phyloP scores from a whole-genome alignment of 2,329 filamentous ascomycete species.

The Colletotrichum camelliae region DNA sequence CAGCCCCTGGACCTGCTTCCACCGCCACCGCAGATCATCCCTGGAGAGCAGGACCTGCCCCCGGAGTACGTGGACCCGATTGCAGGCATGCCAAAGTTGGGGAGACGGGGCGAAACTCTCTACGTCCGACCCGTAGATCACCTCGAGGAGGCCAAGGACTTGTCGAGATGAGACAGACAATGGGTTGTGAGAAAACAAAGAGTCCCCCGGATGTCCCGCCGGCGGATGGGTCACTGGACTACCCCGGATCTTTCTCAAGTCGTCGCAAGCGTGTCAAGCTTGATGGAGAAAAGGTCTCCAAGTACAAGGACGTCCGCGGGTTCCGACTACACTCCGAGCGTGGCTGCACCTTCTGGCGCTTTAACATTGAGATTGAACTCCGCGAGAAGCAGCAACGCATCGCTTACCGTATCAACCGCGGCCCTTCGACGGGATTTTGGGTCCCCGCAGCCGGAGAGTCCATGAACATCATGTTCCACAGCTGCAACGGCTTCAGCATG shows the following conservation, averaged over 20 bases:
- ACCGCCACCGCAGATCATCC: slow-evolving; percentile 74
- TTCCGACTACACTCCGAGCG: slow-evolving; percentile 83
- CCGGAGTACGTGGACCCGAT: slow-evolving; percentile 90
- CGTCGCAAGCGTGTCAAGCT: slow-evolving; percentile 57
- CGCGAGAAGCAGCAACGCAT: slow-evolving; percentile 79
- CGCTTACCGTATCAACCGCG: slow-evolving; percentile 93
- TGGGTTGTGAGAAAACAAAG: slow-evolving; percentile 72
- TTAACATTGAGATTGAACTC: slow-evolving; percentile 93
- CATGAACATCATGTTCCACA: slow-evolving; percentile 99
- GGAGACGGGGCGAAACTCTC: slow-evolving; percentile 82
- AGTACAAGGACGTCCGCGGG: slow-evolving; percentile 83
- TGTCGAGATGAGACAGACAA: slow-evolving; percentile 83
- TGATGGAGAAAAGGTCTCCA: slow-evolving; percentile 82
- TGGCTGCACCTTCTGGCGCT: slow-evolving; percentile 95
- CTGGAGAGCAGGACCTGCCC: slow-evolving; percentile 67
- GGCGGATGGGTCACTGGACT: slow-evolving; percentile 49
- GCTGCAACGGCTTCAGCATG: slow-evolving; percentile 93
- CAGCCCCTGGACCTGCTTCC: slow-evolving; percentile 85
- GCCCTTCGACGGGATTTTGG: slow-evolving; percentile 91
- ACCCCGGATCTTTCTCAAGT: slow-evolving; percentile 58
- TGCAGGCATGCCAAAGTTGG: slow-evolving; percentile 85
- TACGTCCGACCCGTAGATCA: slow-evolving; percentile 92
- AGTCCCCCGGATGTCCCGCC: slow-evolving; percentile 54
- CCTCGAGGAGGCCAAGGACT: slow-evolving; percentile 76
- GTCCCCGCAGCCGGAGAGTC: slow-evolving; percentile 82